Base-by-base conservation (phyloP, 2,329 filamentous ascomycete species). In the Pseudocercospora vitis region DNA sequence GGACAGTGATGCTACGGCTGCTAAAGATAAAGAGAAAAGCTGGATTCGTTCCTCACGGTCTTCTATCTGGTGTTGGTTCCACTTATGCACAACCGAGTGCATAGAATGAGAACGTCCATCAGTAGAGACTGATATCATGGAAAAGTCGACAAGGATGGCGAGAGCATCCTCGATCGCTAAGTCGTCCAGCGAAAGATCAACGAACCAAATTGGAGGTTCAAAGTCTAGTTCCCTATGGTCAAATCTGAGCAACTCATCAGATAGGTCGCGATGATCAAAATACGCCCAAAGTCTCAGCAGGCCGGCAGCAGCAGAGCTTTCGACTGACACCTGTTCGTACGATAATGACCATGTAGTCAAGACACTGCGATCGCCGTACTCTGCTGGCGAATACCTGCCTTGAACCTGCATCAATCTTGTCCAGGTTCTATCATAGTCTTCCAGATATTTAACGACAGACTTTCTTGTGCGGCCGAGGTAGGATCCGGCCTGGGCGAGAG, bases 291-390 rank as follows among this genome's bases (percentile, higher is more conserved):
- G 40, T 7, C 33, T 9, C 1, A 71, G 63, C 31, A 69, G 50
- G 4, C 64, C 53, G 2, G 62, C 63, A 4, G 67, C 61, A 4
- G 39, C 14, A 35, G 59, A 31, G 40, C 63, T 61, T 50, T 60
- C 56, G 4, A 53, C 44, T n/a, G 47, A 26, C 7, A 70, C 61
- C 9, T 64, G 62, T 21, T 70, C 52, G 53, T 68, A 68, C 3
- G 64, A 68, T 24, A 70, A 64, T 12, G 58, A 59, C 67, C 63
- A 71, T 12, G 65, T 69, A n/a, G 63, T 67, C 54, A 65, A 63
- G 35, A 71, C 6, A 19, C 50, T 53, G 7, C 48, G 26, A 23
- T 47, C 9, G 9, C 24, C 42, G 11, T 8, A 16, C 14, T 14
- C n/a, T 29, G n/a, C 6, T 4, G 14, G n/a, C 14, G 24, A 28